Evolutionary conservation across 2,329 filamentous ascomycete genomes (phyloP).

Genomic region (Cladosporium sp.): DNA sequence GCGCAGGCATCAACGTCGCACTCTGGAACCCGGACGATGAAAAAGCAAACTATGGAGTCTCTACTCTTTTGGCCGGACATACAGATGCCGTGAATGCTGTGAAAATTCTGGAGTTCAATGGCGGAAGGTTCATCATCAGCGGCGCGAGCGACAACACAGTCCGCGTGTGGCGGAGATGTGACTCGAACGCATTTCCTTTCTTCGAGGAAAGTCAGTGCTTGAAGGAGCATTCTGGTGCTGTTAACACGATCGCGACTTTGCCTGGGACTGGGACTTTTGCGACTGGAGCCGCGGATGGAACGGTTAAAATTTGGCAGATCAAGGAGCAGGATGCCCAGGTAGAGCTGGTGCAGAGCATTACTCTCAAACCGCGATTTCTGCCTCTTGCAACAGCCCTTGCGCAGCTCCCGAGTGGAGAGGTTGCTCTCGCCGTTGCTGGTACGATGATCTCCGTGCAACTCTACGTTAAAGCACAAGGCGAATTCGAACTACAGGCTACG

Average conservation of each 20-base stretch:
- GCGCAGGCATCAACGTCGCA: slow-evolving; percentile 84
- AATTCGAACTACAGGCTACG: slow-evolving; percentile 73
- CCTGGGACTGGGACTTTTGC: slow-evolving; percentile 53
- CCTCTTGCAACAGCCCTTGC: slow-evolving; percentile 75
- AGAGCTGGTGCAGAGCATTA: slow-evolving; percentile 68
- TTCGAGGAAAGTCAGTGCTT: slow-evolving; percentile 54
- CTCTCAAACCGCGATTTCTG: slow-evolving; percentile 76
- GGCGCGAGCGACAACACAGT: slow-evolving; percentile 81
- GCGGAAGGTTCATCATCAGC: slow-evolving; percentile 66
- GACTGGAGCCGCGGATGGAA: slow-evolving; percentile 65
- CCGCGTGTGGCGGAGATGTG: slow-evolving; percentile 57
- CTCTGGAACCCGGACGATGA: slow-evolving; percentile 73
- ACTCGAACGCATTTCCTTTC: slow-evolving; percentile 21
- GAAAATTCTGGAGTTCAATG: slow-evolving; percentile 66
- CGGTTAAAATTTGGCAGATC: slow-evolving; percentile 69
- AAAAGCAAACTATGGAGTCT: slow-evolving; percentile 58
- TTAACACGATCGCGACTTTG: slow-evolving; percentile 64
- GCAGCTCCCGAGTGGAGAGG: slow-evolving; percentile 53
- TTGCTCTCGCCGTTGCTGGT: slow-evolving; percentile 75
- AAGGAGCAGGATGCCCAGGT: slow-evolving; percentile 35
- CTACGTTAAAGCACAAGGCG: slow-evolving; percentile 56
- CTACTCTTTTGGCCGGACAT: slow-evolving; percentile 72
- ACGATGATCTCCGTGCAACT: slow-evolving; percentile 82
- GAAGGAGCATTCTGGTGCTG: slow-evolving; percentile 68
- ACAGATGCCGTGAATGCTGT: slow-evolving; percentile 79